Evolutionary conservation across 176 grass and related monocot species (phyloP).

Genomic region (Triticum urartu): DNA sequence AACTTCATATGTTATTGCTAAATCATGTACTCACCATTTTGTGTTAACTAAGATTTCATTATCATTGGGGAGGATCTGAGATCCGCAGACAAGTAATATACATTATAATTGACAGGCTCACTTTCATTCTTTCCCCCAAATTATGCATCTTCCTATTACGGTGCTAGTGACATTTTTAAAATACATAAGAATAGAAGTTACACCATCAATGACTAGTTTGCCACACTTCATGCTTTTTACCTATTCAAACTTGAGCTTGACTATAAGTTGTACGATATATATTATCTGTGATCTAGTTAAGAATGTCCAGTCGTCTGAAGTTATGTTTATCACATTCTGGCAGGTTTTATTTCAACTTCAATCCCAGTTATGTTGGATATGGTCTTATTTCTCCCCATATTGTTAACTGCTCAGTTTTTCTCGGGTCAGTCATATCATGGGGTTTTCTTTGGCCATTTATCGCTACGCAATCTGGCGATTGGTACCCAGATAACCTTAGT

Average conservation of each 20-base stretch:
- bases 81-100: neutral
- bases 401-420: slow-evolving; percentile 53
- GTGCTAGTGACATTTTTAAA: neutral
- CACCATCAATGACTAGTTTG: neutral
- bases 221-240: neutral
- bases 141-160: neutral
- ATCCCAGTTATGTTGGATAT: slow-evolving; percentile 58
- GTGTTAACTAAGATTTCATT: neutral
- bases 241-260: neutral
- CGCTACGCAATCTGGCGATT: slow-evolving; percentile 33
- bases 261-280: neutral
- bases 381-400: slow-evolving; percentile 51
- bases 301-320: neutral
- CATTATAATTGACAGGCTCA: neutral
- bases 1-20: neutral
- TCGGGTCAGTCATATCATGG: slow-evolving; percentile 49
- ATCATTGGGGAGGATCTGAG: neutral
- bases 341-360: slow-evolving; percentile 56
- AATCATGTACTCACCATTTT: neutral
- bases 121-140: neutral
- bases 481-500: slow-evolving; percentile 54
- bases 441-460: slow-evolving; percentile 57
- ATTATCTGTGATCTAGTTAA: neutral
- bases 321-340: neutral
- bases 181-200: slow-evolving; percentile 16